Percentiles rank a stretch among this genome's conserved stretches.
These are phyloP conservation scores for Boletus hoseneyae DNA, from an alignment of 1,284 basidiomycete genomes.

Conservation along the genomic window DNA sequence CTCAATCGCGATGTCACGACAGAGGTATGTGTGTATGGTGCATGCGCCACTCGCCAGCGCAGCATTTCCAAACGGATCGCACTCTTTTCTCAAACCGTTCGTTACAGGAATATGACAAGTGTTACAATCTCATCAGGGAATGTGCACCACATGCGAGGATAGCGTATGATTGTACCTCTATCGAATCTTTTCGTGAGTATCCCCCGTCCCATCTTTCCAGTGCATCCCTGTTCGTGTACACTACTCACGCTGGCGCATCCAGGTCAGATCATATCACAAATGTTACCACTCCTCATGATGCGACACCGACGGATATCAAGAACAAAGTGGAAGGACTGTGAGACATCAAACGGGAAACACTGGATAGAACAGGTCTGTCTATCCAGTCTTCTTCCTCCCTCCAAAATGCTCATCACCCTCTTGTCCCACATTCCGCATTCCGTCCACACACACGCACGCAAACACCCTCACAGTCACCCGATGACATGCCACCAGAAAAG, in stretches of 20 bases:
- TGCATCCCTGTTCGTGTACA: neutral
- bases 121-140: slow-evolving; percentile 51
- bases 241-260: slow-evolving; percentile 3
- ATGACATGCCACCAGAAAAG: slow-evolving; percentile 58
- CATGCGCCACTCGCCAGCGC: neutral
- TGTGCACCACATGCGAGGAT: slow-evolving; percentile 56
- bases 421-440: neutral
- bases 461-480: slow-evolving; percentile 29
- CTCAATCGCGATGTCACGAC: slow-evolving; percentile 66
- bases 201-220: neutral
- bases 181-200: slow-evolving; percentile 62
- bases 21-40: slow-evolving; percentile 43
- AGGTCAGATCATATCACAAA: slow-evolving; percentile 68
- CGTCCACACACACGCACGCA: neutral
- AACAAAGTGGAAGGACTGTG: slow-evolving; percentile 64
- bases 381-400: neutral
- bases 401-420: slow-evolving; percentile 2
- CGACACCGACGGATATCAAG: slow-evolving; percentile 73
- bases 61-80: slow-evolving; percentile 4
- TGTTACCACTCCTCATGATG: slow-evolving; percentile 83
- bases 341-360: slow-evolving; percentile 62
- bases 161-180: slow-evolving; percentile 48
- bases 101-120: slow-evolving; percentile 64
- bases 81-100: neutral
- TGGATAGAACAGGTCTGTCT: slow-evolving; percentile 73